Conservation (phyloP, 2,329 filamentous ascomycete genomes). For the Colletotrichum liriopes region DNA sequence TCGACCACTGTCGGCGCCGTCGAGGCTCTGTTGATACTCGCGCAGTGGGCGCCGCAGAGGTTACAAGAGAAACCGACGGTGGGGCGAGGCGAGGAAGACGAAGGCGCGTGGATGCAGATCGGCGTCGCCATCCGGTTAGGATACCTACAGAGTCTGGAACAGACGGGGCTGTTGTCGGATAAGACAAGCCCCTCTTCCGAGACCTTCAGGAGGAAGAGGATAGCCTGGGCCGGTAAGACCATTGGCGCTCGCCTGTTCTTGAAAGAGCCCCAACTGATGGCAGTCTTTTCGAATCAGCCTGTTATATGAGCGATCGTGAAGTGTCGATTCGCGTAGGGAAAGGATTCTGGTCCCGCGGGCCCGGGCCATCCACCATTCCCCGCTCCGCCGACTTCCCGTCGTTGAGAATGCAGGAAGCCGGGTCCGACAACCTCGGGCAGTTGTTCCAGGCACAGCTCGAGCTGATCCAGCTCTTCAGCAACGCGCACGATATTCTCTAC, state of each 20-base stretch:
- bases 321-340: constrained; percentile 81
- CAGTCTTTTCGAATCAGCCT: constrained; percentile 55
- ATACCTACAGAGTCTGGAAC: constrained; percentile 79
- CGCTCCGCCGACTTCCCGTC: constrained; percentile 79
- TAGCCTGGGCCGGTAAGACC: constrained; percentile 75
- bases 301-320: constrained; percentile 77
- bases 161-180: constrained; percentile 74
- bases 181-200: constrained; percentile 70
- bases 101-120: constrained; percentile 84
- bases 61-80: constrained; percentile 74
- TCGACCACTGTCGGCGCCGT: constrained; percentile 80
- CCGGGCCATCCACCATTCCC: constrained; percentile 76
- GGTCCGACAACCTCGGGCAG: constrained; percentile 77
- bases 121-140: constrained; percentile 79
- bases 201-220: constrained; percentile 73
- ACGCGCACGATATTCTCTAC: constrained; percentile 82
- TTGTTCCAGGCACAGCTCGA: constrained; percentile 82
- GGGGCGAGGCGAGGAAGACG: constrained; percentile 80
- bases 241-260: not conserved
- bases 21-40: constrained; percentile 78
- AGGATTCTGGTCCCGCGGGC: constrained; percentile 82
- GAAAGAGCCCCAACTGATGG: not conserved
- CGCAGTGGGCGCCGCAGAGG: constrained; percentile 81
- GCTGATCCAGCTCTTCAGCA: constrained; percentile 80
- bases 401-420: constrained; percentile 70